Evolutionary conservation across 75 land plant species (phyloP), one percentile per base, ranked within the genome.

Genomic region (Larix kaempferi): DNA sequence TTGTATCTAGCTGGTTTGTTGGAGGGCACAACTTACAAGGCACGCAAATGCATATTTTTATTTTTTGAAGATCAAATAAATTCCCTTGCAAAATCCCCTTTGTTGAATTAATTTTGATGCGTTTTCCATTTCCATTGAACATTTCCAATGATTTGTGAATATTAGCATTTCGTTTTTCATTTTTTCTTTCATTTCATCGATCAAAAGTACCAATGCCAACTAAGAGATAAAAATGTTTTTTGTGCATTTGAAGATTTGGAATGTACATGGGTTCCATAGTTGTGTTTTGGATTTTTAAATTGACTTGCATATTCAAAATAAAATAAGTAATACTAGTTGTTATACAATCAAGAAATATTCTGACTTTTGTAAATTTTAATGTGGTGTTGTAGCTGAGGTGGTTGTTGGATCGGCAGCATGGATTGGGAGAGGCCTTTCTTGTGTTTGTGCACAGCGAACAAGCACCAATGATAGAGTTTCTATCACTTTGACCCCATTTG

Each of bases 351-450:
- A 67, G 71, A 67, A 69, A 69, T 10, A 69, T 41, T 69, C 73
- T 39, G 41, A 74, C 25, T 25, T 26, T 74, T 61, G 15, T 56
- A 15, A 25, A 56, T 49, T 13, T 22, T 27, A 26, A 25, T 56
- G 29, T 64, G 44, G 54, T 65, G 54, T 65, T 22, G n/a, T 22
- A 88, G 89, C 78, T 76, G 89, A 87, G 79, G 87, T 82, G 80
- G 88, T 82, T 73, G 82, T 86, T 76, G 88, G 91, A 78, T 89
- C 91, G 57, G 81, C 91, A 56, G 91, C 91, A 56, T 89, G 91
- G 91, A 78, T 89, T 78, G 91, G 91, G 6, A 86, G 83, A 76
- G 86, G 91, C 13, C 88, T 89, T 80, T 89, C 91, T 39, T 89
- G 91, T 82, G 91, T 89, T 74, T 89, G 91, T 78, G 91, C 82